phyloP scores from a whole-genome alignment of 208 protist species.

The Blastocrithidia nonstop region DNA sequence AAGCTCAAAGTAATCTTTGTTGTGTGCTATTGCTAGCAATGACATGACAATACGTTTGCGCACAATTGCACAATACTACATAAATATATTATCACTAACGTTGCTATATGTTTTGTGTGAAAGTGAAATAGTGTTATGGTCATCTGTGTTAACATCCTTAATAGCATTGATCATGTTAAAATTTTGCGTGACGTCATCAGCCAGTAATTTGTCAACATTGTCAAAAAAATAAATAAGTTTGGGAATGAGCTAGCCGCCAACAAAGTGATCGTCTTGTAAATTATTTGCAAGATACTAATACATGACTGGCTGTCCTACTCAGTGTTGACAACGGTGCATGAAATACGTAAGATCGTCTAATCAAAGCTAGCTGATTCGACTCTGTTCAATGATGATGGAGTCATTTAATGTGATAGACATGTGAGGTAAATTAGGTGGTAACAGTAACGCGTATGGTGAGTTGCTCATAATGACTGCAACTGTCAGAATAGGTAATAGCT shows the following conservation, averaged over 20 bases:
- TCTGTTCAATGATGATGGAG: constrained; percentile 77
- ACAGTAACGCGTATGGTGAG: constrained; percentile 56
- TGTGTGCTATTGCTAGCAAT: no score
- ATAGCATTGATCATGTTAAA: no score
- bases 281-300: constrained; percentile 74
- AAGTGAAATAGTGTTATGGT: no score
- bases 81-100: no score
- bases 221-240: constrained; percentile 43
- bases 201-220: constrained; percentile 12
- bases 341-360: constrained; percentile 86
- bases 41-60: no score
- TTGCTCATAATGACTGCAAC: constrained; percentile 62
- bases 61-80: no score
- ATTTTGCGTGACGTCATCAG: no score
- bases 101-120: no score
- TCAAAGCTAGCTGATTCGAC: constrained; percentile 56
- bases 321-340: constrained; percentile 46
- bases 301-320: constrained; percentile 54
- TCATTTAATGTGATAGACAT: constrained; percentile 60
- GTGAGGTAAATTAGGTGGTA: constrained; percentile 72
- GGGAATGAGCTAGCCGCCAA: constrained; percentile 56
- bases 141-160: no score
- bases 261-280: constrained; percentile 55
- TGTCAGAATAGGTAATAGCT: constrained; percentile 52
- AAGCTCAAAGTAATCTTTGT: no score